phyloP scores from a whole-genome alignment of 192 early-diverging fungal genomes.

The Backusella australiensis region DNA sequence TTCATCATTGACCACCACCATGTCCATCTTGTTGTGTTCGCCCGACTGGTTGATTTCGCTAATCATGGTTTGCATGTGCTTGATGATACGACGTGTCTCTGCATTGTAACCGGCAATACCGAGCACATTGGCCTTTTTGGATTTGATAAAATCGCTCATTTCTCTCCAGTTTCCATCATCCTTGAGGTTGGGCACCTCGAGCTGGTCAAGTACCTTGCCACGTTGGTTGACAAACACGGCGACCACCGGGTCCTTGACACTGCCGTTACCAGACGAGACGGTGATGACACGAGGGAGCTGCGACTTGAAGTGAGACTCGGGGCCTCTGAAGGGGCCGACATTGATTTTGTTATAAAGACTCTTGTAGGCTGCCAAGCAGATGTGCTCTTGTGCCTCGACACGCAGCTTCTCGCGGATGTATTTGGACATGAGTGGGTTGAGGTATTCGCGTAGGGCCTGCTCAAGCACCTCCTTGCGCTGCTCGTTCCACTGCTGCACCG shows the following conservation, averaged over 20 bases:
- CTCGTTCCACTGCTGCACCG: constrained; percentile 74
- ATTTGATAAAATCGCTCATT: constrained; percentile 58
- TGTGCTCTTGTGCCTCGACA: constrained; percentile 66
- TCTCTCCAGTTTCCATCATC: constrained; percentile 42
- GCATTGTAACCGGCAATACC: constrained; percentile 79
- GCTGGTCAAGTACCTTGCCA: constrained; percentile 65
- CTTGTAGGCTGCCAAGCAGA: constrained; percentile 62
- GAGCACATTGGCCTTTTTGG: constrained; percentile 70
- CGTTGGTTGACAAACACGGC: constrained; percentile 74
- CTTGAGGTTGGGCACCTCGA: constrained; percentile 60
- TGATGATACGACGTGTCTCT: constrained; percentile 71
- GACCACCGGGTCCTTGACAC: constrained; percentile 50
- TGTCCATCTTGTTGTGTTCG: constrained; percentile 37
- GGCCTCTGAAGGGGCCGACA: constrained; percentile 53
- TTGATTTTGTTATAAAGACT: constrained; percentile 72
- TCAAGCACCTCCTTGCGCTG: constrained; percentile 65
- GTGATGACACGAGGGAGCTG: constrained; percentile 60
- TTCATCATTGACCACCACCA: constrained; percentile 86
- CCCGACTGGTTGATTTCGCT: constrained; percentile 44
- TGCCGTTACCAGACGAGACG: constrained; percentile 72
- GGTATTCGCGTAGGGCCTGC: constrained; percentile 57
- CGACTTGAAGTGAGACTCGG: constrained; percentile 28
- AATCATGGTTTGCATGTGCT: constrained; percentile 58
- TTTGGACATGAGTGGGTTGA: constrained; percentile 73
- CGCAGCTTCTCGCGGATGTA: constrained; percentile 73